Base-by-base conservation (phyloP, 164 flowering plant species). In the Piper betle region DNA sequence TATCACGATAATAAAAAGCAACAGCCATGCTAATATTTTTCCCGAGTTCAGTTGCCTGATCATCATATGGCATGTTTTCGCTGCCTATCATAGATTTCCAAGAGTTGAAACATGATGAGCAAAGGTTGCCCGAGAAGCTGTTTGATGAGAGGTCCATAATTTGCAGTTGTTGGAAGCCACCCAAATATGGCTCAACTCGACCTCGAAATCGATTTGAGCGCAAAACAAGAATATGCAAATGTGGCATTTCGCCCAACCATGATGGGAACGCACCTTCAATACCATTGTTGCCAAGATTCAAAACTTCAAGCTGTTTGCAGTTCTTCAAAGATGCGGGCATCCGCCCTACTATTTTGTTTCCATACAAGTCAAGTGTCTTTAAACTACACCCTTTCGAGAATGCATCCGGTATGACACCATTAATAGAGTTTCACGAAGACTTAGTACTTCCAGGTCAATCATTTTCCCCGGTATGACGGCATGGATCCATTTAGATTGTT, bases 281-380 rank as follows among this genome's bases (percentile, higher is more conserved):
- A 33, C 43, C 55, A 58, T 89, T 89, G 66, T 73, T 80, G 5
- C 89, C 94, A 39, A 85, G 62, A 59, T 81, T 70, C 19, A 87
- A 66, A 48, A 84, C 83, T 73, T 84, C 77, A 33, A 90, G 62
- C 20, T 8, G 10, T 7, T 1, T 48, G 68, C 95, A 87, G 13
- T 77, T 81, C 61, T 66, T 55, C 60, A 90, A 69, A 25, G 89
- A 73, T 17, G 20, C 54, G 33, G 93, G 82, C 15, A 90, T 17
- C 52, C 53, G 40, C 2, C 92, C 92, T 55, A 61, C 59, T n/a
- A 87, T 46, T 5, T 0, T n/a, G 69, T 89, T 90, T 15, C 68
- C 42, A 57, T 69, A 79, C n/a, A 90, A 64, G 70, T 81, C 73
- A 0, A 90, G 64, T 5, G 79, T 75, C 59, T 62, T 46, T 37